Conservation (phyloP, 2,329 filamentous ascomycete genomes). For the Exserohilum turcica region DNA sequence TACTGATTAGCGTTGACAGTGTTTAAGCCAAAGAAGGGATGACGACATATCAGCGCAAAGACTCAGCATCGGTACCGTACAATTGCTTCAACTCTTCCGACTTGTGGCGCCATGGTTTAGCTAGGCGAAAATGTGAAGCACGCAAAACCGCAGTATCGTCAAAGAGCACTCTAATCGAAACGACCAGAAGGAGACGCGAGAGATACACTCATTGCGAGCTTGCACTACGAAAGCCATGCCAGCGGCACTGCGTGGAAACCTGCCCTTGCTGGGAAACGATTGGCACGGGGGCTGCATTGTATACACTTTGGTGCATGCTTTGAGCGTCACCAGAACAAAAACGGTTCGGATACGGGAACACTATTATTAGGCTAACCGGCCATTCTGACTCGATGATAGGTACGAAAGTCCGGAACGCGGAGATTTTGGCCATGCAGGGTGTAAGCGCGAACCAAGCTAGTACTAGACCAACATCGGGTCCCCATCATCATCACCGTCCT, state of each 20-base stretch:
- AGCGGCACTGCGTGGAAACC: neutral
- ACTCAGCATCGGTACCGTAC: neutral
- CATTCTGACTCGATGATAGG: neutral
- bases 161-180: too few species aligned
- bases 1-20: too few species aligned
- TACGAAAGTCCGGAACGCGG: neutral
- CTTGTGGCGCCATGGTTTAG: neutral
- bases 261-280: neutral
- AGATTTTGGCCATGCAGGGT: slow-evolving; percentile 7
- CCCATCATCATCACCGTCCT: slow-evolving; percentile 13
- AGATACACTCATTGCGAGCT: too few species aligned
- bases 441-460: slow-evolving; percentile 16
- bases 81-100: neutral
- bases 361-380: neutral
- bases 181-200: too few species aligned
- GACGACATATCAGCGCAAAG: too few species aligned
- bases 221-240: neutral
- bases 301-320: neutral
- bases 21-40: too few species aligned
- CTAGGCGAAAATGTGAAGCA: too few species aligned
- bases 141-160: too few species aligned
- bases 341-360: neutral
- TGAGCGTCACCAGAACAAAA: neutral
- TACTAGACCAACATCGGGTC: slow-evolving; percentile 10
- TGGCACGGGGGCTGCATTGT: neutral